These are phyloP conservation scores for Fusarium subglutinans DNA, from an alignment of 2,329 filamentous ascomycete genomes.

Conservation along the genomic window DNA sequence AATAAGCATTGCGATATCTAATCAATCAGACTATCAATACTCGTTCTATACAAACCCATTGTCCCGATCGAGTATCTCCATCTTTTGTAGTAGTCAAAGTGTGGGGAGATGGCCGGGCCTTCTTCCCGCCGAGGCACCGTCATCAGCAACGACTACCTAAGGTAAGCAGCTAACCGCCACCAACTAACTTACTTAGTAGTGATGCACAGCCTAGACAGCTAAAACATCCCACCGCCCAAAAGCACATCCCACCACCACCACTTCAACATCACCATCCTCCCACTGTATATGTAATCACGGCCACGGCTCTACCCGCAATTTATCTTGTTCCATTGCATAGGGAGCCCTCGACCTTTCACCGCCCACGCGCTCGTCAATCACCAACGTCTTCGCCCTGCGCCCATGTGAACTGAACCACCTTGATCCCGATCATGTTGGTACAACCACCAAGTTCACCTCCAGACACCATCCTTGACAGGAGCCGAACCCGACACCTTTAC, in stretches of 20 bases:
- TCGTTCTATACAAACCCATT: neutral
- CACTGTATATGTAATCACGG: constrained; percentile 25
- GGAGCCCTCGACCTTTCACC: neutral
- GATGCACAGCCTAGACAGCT: neutral
- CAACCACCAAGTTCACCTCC: constrained; percentile 47
- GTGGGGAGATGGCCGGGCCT: constrained; percentile 32
- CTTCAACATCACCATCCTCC: neutral
- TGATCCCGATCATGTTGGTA: constrained; percentile 54
- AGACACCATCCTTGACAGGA: constrained; percentile 50
- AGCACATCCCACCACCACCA: constrained; percentile 10
- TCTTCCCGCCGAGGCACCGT: constrained; percentile 37
- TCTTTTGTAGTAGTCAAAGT: neutral
- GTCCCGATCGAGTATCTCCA: neutral
- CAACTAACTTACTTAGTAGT: neutral
- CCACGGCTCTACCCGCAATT: neutral
- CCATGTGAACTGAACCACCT: constrained; percentile 47
- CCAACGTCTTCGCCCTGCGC: constrained; percentile 34
- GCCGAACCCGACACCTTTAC: constrained; percentile 45
- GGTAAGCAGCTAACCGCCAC: constrained; percentile 8
- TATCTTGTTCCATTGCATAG: neutral
- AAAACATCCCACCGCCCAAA: constrained; percentile 38
- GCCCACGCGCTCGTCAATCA: neutral
- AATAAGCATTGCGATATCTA: no score
- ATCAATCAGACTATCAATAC: neutral
- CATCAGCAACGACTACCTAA: constrained; percentile 17